Base-by-base conservation (phyloP, 2,329 filamentous ascomycete genomes). In the Bimuria novae-zelandiae region DNA sequence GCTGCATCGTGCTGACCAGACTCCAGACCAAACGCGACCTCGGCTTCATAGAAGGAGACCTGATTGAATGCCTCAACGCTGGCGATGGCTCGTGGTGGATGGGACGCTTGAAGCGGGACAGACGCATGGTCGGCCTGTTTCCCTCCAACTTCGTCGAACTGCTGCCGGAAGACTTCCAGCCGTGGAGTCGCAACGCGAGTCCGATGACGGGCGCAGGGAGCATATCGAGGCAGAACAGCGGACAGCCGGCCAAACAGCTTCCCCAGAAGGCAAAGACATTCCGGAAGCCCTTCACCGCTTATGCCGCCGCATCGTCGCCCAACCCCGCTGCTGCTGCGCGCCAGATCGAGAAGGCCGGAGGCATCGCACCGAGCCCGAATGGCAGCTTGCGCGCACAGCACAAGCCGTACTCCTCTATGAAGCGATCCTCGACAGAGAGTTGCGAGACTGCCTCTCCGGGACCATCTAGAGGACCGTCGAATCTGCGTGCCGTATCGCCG, bases 31-130 rank as follows among this genome's bases (percentile, higher is more conserved):
- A 96, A 79, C 87, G 89, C 73, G 94, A 99, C 72, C 82, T 99
- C 52, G 94, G 94, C 14, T 99, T 99, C 75, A 89, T 99, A 63
- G 94, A 99, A 75, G 94, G 94, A 59, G 94, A 99, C 76, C 77
- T 99, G 62, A 99, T 99, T 73, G 94, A 99, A 83, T 97, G 93
- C 70, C 82, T 99, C 48, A 99, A 99, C 73, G 94, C 94, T 17
- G 94, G 94, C 59, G 94, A 99, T 77, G 94, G 94, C 47, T 92
- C 90, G 41, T 99, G 94, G 94, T 99, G 94, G 94, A 96, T 92
- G 77, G 94, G 94, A 42, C 86, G 93, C 59, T 77, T 99, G 70
- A 90, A 88, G 70, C 86, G 94, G 64, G 94, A 99, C 76, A 88
- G 89, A 73, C 86, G 92, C 68, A 92, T 93, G 67, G 88, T 97